Evolutionary conservation across 495 filamentous ascomycete genomes (phyloP).

Genomic region (Penicillium samsonianum): DNA sequence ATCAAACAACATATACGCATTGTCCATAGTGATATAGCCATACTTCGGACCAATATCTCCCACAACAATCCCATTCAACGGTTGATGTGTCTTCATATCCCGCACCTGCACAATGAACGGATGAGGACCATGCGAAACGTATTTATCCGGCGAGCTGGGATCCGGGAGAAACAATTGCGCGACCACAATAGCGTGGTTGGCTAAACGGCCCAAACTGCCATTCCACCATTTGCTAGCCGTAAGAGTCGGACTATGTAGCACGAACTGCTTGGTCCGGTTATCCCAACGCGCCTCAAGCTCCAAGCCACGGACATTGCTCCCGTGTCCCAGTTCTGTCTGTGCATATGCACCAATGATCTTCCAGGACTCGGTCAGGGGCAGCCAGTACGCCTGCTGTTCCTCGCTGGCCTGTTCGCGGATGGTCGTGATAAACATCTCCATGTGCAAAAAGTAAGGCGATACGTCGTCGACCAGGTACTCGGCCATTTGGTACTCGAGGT

Average conservation of each 20-base stretch:
- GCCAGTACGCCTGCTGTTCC: conserved; percentile 44
- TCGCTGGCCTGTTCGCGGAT: conserved; percentile 49
- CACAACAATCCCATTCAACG: conserved; percentile 44
- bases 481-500: conserved; percentile 45
- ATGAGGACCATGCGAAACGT: conserved; percentile 46
- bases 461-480: conserved; percentile 49
- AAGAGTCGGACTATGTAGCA: conserved; percentile 48
- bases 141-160: conserved; percentile 15
- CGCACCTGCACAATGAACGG: conserved; percentile 52
- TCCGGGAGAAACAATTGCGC: conserved; percentile 48
- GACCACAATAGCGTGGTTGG: conserved; percentile 47
- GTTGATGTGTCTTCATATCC: conserved; percentile 44
- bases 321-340: conserved; percentile 51
- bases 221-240: conserved; percentile 57
- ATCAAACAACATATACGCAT: conserved; percentile 54
- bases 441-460: conserved; percentile 44
- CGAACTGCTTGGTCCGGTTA: conserved; percentile 41
- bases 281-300: conserved; percentile 49
- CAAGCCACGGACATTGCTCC: conserved; percentile 50
- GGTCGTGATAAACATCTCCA: conserved; percentile 40
- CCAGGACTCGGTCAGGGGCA: conserved; percentile 45
- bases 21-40: conserved; percentile 51
- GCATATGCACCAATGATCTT: conserved; percentile 51
- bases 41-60: conserved; percentile 54
- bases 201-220: conserved; percentile 47